Percentiles rank a stretch among this genome's conserved stretches.
Conservation (phyloP, 208 protist genomes). For the Endotrypanum monterogeii region DNA sequence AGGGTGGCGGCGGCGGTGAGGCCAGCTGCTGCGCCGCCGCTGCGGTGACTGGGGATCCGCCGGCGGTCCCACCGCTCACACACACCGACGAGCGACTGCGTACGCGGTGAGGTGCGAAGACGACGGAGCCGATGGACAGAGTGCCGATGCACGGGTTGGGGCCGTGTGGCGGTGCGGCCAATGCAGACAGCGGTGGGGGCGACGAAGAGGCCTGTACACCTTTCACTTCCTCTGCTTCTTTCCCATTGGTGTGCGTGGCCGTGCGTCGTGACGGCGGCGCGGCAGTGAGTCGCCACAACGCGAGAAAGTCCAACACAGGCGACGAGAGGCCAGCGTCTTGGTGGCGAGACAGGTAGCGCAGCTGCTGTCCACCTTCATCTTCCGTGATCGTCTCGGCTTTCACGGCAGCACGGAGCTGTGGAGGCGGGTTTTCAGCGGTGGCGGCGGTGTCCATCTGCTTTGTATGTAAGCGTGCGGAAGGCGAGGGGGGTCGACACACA, state of each 20-base stretch:
- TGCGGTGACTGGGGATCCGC: not conserved
- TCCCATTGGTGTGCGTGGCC: not conserved
- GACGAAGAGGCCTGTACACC: not conserved
- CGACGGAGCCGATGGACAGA: slow-evolving; percentile 28
- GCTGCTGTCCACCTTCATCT: not conserved
- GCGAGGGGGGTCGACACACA: not conserved
- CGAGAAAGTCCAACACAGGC: slow-evolving; percentile 17
- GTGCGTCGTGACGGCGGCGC: not conserved
- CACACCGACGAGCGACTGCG: slow-evolving; percentile 1
- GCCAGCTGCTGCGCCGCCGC: not conserved
- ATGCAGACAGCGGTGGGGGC: not conserved
- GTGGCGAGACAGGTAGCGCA: not conserved
- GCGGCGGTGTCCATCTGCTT: not conserved
- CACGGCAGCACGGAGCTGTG: not conserved
- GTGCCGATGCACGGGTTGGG: slow-evolving; percentile 9
- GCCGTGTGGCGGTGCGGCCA: not conserved
- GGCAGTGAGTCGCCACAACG: slow-evolving; percentile 19
- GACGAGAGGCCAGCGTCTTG: not conserved
- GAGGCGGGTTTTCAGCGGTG: not conserved
- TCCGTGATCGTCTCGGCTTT: slow-evolving; percentile 9
- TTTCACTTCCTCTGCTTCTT: not conserved
- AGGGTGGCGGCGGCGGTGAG: not conserved
- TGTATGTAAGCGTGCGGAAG: not conserved
- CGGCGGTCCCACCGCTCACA: not conserved
- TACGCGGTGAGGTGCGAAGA: slow-evolving; percentile 29